Evolutionary conservation across 1,284 basidiomycete species (phyloP), one percentile per base, ranked within the genome.

Genomic region (Cryptococcus jaspeensis): DNA sequence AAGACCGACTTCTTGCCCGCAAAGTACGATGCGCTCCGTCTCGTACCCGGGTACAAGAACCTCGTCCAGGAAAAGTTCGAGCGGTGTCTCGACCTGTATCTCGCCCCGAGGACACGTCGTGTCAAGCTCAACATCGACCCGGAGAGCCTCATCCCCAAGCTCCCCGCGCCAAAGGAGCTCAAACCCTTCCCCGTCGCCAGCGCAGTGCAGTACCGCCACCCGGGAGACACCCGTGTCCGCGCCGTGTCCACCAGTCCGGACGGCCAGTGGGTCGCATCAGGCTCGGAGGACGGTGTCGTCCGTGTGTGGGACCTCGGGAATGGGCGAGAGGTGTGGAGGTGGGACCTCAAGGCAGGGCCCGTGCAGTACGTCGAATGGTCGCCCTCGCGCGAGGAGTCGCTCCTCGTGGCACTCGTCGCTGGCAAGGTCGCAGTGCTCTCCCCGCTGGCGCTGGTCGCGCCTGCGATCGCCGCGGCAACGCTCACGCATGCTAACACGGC

Each of bases 1-100:
- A 91, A 95, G 75, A 84, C 85, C 55, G 87, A 95, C 73, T 95
- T 89, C 79, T 82, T 98, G 44, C 92, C 96, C 28, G 82, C 88
- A 74, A 97, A 97, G 79, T 86, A 92, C 78, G 79, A 84, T 52
- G 83, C 90, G 1, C 79, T 99, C 50, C 89, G 96, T 37, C 84
- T 88, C 40, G 96, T 99, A 5, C 93, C 94, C 2, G 94, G 87
- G 3, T 98, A 96, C 79, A 84, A 88, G 67, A 84, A 87, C 63
- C 92, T 98, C 74, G 90, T 99, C 62, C 90, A 95, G 75, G 89
- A 99, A 70, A 85, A 93, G 50, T 98, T 99, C 79, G 87, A 86
- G 69, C 87, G 96, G 28, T 94, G 96, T 76, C 84, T 99, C 38
- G 96, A 99, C 78, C 82, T 99, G 41, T 99, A 99, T 77, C 85